Base-by-base conservation (phyloP, 2,329 filamentous ascomycete genomes). In the Penicillium sp. region DNA sequence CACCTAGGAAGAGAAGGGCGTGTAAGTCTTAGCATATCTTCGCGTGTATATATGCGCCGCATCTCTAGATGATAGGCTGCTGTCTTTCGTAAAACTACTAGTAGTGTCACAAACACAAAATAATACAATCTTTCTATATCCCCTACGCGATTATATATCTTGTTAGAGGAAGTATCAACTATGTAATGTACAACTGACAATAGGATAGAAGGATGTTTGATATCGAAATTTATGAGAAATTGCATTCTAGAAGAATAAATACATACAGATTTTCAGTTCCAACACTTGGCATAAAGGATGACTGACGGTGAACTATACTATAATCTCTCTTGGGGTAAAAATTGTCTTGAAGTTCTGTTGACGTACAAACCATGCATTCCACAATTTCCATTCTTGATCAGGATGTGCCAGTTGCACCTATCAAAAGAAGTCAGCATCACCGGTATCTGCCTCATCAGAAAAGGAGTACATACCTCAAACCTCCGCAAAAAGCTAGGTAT, bases 401-500 rank as follows among this genome's bases (percentile, higher is more conserved):
- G 47, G 47, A 14, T 49, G 11, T 22, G 47, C 32, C 13, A 49
- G n/a, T 22, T 31, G 47, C 10, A 49, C 24, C 47, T 49, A 38
- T 10, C 20, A 5, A 47, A 20, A 8, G 1, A 7, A 48, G 2
- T 48, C 2, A 48, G 46, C 22, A 22, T 16, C 29, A 10, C 11
- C 16, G 2, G 8, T 11, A 16, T 16, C 1, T 11, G 2, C 10
- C 7, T 16, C 4, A 13, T 5, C 13, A 20, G 13, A 16, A 22
- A 26, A n/a, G 13, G 11, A 20, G 18, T 37, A 48, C 22, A 29
- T 40, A 64, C 50, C 18, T 64, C 55, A 40, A 67, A 71, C 5
- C 63, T 29, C 5, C 67, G 57, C 13, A 70, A 50, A 5, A 69
- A 39, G 24, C 65, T 61, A 5, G 64, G 64, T 8, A 69, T 53